Evolutionary conservation across 768 basidiomycete genomes (phyloP), one percentile per base, ranked within the genome.

Genomic region (Arthromyces matolae): DNA sequence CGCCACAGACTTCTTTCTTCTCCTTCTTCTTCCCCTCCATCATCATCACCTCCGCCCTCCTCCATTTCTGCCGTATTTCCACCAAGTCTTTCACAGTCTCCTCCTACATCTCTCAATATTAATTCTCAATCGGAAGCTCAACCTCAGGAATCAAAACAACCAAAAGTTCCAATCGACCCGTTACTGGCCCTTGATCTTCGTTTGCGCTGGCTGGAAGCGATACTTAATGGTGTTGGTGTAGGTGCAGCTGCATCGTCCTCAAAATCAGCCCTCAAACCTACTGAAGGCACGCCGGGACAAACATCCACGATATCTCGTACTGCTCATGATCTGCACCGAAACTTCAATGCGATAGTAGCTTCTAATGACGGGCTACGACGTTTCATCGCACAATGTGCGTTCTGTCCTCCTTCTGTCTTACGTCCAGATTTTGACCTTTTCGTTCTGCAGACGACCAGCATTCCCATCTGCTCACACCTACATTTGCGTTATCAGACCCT

Each of bases 171-270:
- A 19, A 82, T 92, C 36, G 79, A 85, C 27, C 84, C 90, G 4
- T 65, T 65, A 0, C 69, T 88, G 12, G 84, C 90, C 3, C 68
- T 93, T 9, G 84, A 91, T 56, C 69, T 93, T 18, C 78, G 90
- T 1, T 62, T 92, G 28, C 73, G 86, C 47, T 89, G 87, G 86
- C 70, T 93, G 1, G 90, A 91, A 61, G 86, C 87, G 14, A 69
- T 93, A 42, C 67, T 91, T 3, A 63, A 81, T 32, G 90, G 89
- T 32, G 75, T 83, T 13, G 48, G 48, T 10, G 14, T 36, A 2
- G 27, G 34, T 3, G 24, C 14, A 12, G 33, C 12, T 8, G 9
- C n/a, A 13, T 1, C 20, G 20, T 29, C 45, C 22, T 5, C 36
- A 37, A 47, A 24, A 27, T 14, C 45, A 0, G 28, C 34, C 3